phyloP scores from a whole-genome alignment of 2,329 filamentous ascomycete genomes.

The Xylaria sp. region DNA sequence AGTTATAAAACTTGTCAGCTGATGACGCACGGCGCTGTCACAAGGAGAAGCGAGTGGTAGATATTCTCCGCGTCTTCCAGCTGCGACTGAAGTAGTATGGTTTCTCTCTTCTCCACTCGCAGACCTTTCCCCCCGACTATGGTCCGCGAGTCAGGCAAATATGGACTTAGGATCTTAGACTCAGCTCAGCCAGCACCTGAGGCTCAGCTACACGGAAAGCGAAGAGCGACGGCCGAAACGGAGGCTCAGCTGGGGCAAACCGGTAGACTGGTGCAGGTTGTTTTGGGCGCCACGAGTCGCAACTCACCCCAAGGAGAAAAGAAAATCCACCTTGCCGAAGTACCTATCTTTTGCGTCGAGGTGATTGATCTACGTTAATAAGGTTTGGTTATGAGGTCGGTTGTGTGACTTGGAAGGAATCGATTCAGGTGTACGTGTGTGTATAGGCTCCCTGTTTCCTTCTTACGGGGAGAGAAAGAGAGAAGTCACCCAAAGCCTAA shows the following conservation, averaged over 20 bases:
- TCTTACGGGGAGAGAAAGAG: conserved; percentile 9
- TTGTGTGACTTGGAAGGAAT: not conserved
- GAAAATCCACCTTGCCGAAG: conserved; percentile 12
- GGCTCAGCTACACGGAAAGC: conserved; percentile 19
- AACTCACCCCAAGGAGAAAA: conserved; percentile 9
- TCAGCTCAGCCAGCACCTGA: conserved; percentile 3
- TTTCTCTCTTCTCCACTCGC: conserved; percentile 16
- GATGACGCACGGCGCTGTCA: conserved; percentile 18
- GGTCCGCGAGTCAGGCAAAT: conserved; percentile 27
- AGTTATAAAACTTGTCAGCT: conserved; percentile 24
- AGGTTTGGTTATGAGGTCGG: not conserved
- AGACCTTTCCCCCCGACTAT: conserved; percentile 14
- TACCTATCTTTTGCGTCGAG: not conserved
- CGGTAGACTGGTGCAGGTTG: not conserved
- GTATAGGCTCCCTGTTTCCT: conserved; percentile 9
- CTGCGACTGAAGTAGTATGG: conserved; percentile 11
- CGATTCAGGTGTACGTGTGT: conserved; percentile 1
- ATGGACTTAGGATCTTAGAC: conserved; percentile 8
- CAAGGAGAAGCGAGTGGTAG: conserved; percentile 3
- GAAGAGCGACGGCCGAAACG: conserved; percentile 27
- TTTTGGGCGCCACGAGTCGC: conserved; percentile 20
- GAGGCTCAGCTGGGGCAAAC: conserved; percentile 34
- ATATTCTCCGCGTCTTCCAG: conserved; percentile 14
- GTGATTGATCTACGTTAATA: conserved; percentile 13
- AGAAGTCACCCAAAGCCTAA: not conserved